Base-by-base conservation (phyloP, 345 rosid genomes). In the Clarkia xantiana region DNA sequence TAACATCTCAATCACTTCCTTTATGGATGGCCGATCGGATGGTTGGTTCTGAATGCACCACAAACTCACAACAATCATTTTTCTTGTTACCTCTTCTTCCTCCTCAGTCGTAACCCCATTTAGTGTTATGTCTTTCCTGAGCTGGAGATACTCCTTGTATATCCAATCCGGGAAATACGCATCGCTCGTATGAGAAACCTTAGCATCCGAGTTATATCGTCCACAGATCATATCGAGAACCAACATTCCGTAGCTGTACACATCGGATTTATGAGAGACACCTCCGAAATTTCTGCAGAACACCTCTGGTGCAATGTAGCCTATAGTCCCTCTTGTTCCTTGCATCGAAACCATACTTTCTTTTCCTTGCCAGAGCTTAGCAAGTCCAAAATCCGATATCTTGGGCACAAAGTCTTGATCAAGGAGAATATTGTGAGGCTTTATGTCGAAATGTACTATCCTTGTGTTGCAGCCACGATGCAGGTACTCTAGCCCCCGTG, bases 361-460 rank as follows among this genome's bases (percentile, higher is more conserved):
- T 39, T 55, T 61, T 29, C 36, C 64, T 40, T 50, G 45, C 20
- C 76, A 70, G 6, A 65, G 58, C 49, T 76, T 73, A 9, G 84
- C 71, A 8, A 78, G 81, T 0, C 84, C 76, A 5, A 78, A 78
- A 48, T 78, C 84, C 0, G 75, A 66, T 9, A 75, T 71, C 14
- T 75, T 75, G 1, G 81, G 77, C 11, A 11, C 25, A 13, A 75
- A 60, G 10, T 63, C 29, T 0, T 65, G 51, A 45, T 78, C 71
- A 2, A 73, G 61, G 5, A 78, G 57, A 18, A 75, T 62, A 22
- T 72, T 78, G 0, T 75, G 70, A 11, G 81, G 79, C 20, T 79
- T 73, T 6, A 69, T 73, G 34, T 76, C 77, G 10, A 76, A 69
- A 45, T 79, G 79, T 18, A 78, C 44, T 12, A 75, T 78, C 55